Percentiles rank a stretch among this genome's conserved stretches.
Conservation (phyloP, 306 rosid genomes). For the Sesbania bispinosa region DNA sequence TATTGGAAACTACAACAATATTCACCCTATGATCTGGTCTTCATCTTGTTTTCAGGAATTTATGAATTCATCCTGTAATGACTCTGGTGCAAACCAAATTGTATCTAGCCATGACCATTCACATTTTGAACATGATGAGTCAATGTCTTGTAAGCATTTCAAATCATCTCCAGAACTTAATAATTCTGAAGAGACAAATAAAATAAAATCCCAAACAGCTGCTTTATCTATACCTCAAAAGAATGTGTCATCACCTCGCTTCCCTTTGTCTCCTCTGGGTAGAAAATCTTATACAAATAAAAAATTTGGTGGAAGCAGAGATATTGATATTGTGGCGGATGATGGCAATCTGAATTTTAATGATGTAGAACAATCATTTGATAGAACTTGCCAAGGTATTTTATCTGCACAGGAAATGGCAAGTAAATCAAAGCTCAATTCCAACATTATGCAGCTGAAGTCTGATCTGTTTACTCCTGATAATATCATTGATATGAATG, state of each 20-base stretch:
- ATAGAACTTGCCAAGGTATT: slow-evolving; percentile 31
- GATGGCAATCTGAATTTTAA: slow-evolving; percentile 38
- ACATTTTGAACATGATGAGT: slow-evolving; percentile 27
- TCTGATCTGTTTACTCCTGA: slow-evolving; percentile 50
- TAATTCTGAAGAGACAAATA: slow-evolving; percentile 27
- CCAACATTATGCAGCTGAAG: slow-evolving; percentile 34
- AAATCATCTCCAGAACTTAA: slow-evolving; percentile 28
- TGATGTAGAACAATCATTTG: slow-evolving; percentile 43
- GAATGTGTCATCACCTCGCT: slow-evolving; percentile 36
- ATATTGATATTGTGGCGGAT: slow-evolving; percentile 24
- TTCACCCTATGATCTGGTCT: slow-evolving; percentile 38
- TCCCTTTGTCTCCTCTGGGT: slow-evolving; percentile 73
- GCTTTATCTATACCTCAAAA: slow-evolving; percentile 39
- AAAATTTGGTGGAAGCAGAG: slow-evolving; percentile 27
- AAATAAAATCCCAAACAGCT: slow-evolving; percentile 25
- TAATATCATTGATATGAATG: slow-evolving; percentile 34
- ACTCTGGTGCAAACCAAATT: slow-evolving; percentile 23
- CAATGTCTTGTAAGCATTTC: slow-evolving; percentile 24
- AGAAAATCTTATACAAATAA: slow-evolving; percentile 41
- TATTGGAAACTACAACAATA: slow-evolving; percentile 22
- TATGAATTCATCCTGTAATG: slow-evolving; percentile 31
- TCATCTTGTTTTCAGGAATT: slow-evolving; percentile 41
- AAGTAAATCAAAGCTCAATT: slow-evolving; percentile 31
- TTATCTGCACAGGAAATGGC: slow-evolving; percentile 32
- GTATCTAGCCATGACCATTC: slow-evolving; percentile 29